phyloP scores from a whole-genome alignment of 169 alveolate species.

The Plasmodium coatneyi region DNA sequence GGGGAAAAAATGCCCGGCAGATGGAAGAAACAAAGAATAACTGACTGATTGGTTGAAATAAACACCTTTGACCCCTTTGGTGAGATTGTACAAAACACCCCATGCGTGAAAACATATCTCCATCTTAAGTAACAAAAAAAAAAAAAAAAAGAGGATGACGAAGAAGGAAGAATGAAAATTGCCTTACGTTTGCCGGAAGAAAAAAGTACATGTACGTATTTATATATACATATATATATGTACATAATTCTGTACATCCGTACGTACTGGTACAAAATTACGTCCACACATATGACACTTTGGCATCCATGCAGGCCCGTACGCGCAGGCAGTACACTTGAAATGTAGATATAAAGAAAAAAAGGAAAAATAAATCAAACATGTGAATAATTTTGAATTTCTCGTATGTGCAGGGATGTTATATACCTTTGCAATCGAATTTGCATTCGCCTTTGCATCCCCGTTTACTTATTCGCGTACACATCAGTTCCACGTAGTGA shows the following conservation, averaged over 20 bases:
- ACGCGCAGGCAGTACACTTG: constrained; percentile 9
- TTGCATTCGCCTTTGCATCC: not conserved
- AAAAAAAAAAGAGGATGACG: not conserved
- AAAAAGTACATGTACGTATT: not conserved
- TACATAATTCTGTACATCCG: not conserved
- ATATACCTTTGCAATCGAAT: not conserved
- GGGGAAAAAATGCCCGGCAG: not conserved
- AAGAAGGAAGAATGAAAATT: not conserved
- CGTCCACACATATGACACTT: not conserved
- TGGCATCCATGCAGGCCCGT: not conserved
- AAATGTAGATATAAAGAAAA: constrained; percentile 23
- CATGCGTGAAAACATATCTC: not conserved
- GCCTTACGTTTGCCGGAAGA: not conserved
- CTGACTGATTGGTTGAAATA: not conserved
- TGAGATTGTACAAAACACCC: not conserved
- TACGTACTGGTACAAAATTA: not conserved
- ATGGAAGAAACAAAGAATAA: not conserved
- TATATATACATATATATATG: not conserved
- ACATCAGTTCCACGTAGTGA: not conserved
- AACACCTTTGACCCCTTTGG: not conserved
- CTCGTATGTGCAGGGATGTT: not conserved
- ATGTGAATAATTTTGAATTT: constrained; percentile 14
- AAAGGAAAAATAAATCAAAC: not conserved
- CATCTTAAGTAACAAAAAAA: not conserved
- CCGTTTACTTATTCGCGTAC: not conserved